A percentile compares a stretch with the other conserved stretches of the same genome.
Evolutionary conservation across 1,139 yeast species (phyloP).

Genomic region (Geotrichum klebahnii): DNA sequence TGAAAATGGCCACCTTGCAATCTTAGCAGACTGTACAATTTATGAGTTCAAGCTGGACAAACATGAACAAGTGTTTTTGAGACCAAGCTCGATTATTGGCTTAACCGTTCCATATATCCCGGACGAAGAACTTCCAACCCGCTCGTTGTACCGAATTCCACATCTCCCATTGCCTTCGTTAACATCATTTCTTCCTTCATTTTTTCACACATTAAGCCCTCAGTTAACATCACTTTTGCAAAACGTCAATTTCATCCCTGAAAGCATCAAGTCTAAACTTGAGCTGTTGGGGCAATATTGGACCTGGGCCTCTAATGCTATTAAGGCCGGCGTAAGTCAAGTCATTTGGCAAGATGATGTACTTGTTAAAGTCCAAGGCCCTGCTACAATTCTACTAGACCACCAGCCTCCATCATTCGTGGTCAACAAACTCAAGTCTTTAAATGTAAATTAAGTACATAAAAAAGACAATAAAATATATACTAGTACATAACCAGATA

Average conservation of each 20-base stretch:
- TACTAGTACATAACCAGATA: background rate
- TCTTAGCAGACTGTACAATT: conserved; percentile 1
- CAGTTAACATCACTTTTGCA: no score
- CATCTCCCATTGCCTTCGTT: background rate
- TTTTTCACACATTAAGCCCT: background rate
- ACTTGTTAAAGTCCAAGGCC: conserved; percentile 14
- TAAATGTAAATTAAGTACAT: conserved; percentile 1
- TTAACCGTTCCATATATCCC: conserved; percentile 9
- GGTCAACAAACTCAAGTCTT: conserved; percentile 4
- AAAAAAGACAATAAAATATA: conserved; percentile 1
- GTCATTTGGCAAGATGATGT: conserved; percentile 19
- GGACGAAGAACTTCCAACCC: background rate
- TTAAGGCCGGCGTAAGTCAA: conserved; percentile 2
- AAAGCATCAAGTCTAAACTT: background rate
- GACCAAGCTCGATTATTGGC: conserved; percentile 11
- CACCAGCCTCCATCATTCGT: conserved; percentile 9
- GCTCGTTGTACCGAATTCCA: background rate
- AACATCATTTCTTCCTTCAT: background rate
- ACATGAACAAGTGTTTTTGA: conserved; percentile 8
- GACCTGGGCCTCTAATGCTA: background rate
- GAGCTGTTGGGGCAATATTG: background rate
- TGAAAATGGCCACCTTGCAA: conserved; percentile 7
- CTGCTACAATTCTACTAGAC: conserved; percentile 17
- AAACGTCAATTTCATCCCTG: no score
- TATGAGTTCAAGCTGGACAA: conserved; percentile 9